Evolutionary conservation across 2,329 filamentous ascomycete genomes (phyloP), one percentile per base, ranked within the genome.

Genomic region (Aschersonia sp.): DNA sequence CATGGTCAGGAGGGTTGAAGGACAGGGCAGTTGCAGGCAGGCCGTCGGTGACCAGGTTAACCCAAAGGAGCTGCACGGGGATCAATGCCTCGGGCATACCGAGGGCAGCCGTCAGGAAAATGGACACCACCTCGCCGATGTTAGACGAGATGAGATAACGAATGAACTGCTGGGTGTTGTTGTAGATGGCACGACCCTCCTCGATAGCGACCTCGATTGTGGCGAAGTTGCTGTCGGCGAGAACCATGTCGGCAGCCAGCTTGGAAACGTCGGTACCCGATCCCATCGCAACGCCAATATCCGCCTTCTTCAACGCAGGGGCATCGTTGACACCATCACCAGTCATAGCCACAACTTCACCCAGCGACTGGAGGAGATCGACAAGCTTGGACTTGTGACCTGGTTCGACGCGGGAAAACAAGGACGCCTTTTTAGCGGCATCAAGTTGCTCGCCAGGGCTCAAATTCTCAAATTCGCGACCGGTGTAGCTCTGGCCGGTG

Each of bases 101-200:
- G 51, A 94, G 73, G 11, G 92, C 92, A 30, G 92, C 92, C 10
- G 92, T 98, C 57, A 98, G 69, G 76, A 98, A 98, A 67, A 98
- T 98, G 8, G 92, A 97, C 37, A 98, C 92, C 37, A 98, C 92
- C 66, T 98, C 92, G 58, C 92, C 94, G 55, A 98, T 98, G 71
- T 98, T 98, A 54, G 90, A 97, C 7, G 90, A 97, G 64, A 98
- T 98, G 52, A 98, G 78, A 65, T 98, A 98, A 45, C 94, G 87
- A 68, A 98, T 98, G 68, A 98, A 98, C 65, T 98, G 92, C 64
- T 98, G 92, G 5, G 92, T 98, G 75, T 98, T 98, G 81, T 92
- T 97, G 78, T 96, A 98, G 68, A 98, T 98, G 53, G 89, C 89
- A 53, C 92, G 85, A 47, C 92, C 92, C 68, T 98, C 92, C 64